Conservation (phyloP, 1,284 basidiomycete species). For the Stygiomarasmius scandens region DNA sequence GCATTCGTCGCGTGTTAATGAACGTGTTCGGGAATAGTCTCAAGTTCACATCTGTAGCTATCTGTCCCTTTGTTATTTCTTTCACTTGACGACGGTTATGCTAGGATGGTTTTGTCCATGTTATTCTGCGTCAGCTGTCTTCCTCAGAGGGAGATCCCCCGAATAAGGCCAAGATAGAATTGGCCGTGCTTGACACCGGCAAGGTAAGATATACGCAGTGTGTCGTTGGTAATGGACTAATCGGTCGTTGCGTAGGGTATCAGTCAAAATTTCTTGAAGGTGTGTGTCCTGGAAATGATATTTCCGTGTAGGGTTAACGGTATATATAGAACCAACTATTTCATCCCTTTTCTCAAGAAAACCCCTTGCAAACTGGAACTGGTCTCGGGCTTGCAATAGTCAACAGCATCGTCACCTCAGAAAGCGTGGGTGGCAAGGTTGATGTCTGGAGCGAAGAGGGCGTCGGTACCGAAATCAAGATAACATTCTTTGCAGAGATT, state of each 20-base stretch:
- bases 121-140: conserved; percentile 79
- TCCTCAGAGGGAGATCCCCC: conserved; percentile 50
- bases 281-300: conserved; percentile 25
- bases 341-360: conserved; percentile 96
- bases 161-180: conserved; percentile 76
- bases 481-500: conserved; percentile 80
- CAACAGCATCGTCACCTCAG: conserved; percentile 87
- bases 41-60: conserved; percentile 81
- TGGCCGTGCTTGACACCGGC: conserved; percentile 89
- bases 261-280: conserved; percentile 85
- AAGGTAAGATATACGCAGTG: conserved; percentile 40
- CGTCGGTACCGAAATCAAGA: conserved; percentile 91
- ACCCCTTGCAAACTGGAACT: conserved; percentile 89
- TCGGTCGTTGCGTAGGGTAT: conserved; percentile 60
- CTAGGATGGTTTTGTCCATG: conserved; percentile 86
- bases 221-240: not conserved
- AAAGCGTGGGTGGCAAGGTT: conserved; percentile 85
- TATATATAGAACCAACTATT: conserved; percentile 83
- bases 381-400: conserved; percentile 97
- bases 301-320: conserved; percentile 13
- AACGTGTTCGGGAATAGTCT: conserved; percentile 95
- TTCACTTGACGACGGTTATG: conserved; percentile 19
- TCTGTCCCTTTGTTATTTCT: conserved; percentile 1
- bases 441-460: conserved; percentile 89
- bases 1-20: conserved; percentile 91